Conservation (phyloP, 2,329 filamentous ascomycete species). For the Dothiorella sarmentorum region DNA sequence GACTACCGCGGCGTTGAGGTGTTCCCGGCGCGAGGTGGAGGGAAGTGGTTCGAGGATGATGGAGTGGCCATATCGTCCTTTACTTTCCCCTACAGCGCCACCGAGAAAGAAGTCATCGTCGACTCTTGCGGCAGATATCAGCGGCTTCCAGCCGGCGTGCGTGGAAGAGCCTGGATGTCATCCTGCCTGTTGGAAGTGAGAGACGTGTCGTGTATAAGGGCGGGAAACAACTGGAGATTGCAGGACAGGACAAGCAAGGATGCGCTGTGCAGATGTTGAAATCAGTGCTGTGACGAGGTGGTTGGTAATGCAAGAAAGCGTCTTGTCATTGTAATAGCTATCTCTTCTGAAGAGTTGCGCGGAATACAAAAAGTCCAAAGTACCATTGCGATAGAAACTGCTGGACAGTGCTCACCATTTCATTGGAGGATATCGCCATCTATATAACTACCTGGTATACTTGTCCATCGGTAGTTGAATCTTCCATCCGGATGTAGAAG, state of each 20-base stretch:
- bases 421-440: no score
- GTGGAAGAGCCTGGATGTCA: conserved; percentile 50
- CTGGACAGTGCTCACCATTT: no score
- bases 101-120: conserved; percentile 44
- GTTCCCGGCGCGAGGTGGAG: conserved; percentile 48
- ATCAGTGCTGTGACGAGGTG: neutral
- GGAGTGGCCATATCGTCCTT: conserved; percentile 42
- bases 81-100: conserved; percentile 30
- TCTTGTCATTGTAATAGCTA: no score
- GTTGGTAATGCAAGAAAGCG: neutral
- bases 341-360: no score
- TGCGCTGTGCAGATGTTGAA: neutral
- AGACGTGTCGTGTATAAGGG: conserved; percentile 28
- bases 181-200: conserved; percentile 51
- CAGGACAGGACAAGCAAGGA: neutral
- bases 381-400: no score
- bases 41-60: conserved; percentile 50
- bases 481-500: no score
- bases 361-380: no score
- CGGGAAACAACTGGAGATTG: neutral
- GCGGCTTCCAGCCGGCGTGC: conserved; percentile 44
- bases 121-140: conserved; percentile 39
- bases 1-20: conserved; percentile 57
- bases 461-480: no score
- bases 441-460: no score